phyloP scores from a whole-genome alignment of 306 rosid genomes.

The Biancaea sappan region DNA sequence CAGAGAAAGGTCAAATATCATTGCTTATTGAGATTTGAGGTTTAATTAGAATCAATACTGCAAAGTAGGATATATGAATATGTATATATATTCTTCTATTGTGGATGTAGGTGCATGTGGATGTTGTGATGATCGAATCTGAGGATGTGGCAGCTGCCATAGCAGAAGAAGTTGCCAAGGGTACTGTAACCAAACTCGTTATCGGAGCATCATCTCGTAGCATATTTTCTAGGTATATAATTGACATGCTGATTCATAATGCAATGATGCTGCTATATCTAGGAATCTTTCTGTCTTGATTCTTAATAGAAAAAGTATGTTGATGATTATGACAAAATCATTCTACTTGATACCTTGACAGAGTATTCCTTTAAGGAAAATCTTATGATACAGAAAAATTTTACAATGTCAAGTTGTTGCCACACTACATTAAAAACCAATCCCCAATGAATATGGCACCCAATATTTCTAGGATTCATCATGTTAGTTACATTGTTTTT shows the following conservation, averaged over 20 bases:
- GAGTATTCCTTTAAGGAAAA: slow-evolving; percentile 1
- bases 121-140: slow-evolving; percentile 72
- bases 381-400: neutral
- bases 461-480: neutral
- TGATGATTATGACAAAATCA: slow-evolving; percentile 9
- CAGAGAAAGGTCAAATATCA: slow-evolving; percentile 64
- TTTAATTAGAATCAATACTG: slow-evolving; percentile 24
- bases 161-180: slow-evolving; percentile 69
- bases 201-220: slow-evolving; percentile 80
- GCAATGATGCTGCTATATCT: slow-evolving; percentile 10
- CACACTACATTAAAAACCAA: neutral
- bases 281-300: neutral
- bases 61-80: slow-evolving; percentile 28
- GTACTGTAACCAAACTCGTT: slow-evolving; percentile 58
- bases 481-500: neutral
- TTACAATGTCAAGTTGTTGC: neutral
- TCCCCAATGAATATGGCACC: neutral
- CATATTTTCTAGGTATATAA: slow-evolving; percentile 74
- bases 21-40: slow-evolving; percentile 31
- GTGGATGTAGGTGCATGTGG: slow-evolving; percentile 71
- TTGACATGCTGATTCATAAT: slow-evolving; percentile 18
- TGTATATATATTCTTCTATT: slow-evolving; percentile 20
- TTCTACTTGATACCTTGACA: neutral
- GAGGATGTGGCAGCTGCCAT: slow-evolving; percentile 75
- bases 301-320: neutral